Evolutionary conservation across 306 rosid genomes (phyloP).

Genomic region (Hippophae tibetana): DNA sequence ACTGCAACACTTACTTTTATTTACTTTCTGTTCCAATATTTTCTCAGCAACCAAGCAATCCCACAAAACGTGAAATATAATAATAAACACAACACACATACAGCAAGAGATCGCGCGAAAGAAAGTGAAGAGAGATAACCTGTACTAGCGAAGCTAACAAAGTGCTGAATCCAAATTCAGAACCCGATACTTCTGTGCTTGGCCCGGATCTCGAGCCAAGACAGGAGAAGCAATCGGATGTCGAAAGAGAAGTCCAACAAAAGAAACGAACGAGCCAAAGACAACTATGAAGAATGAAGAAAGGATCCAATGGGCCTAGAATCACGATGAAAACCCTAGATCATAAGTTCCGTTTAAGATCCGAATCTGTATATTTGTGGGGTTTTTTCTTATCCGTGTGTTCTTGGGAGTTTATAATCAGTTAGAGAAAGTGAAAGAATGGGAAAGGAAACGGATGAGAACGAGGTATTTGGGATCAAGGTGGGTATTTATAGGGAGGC

Average conservation of each 20-base stretch:
- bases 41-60: slow-evolving; percentile 16
- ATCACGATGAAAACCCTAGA: slow-evolving; percentile 9
- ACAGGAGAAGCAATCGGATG: slow-evolving; percentile 33
- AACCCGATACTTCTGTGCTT: slow-evolving; percentile 51
- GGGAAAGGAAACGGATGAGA: slow-evolving; percentile 49
- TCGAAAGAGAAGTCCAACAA: slow-evolving; percentile 21
- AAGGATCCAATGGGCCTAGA: background rate
- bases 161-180: slow-evolving; percentile 26
- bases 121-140: slow-evolving; percentile 24
- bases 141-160: slow-evolving; percentile 9
- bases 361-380: slow-evolving; percentile 1
- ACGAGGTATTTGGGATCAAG: slow-evolving; percentile 10
- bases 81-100: background rate
- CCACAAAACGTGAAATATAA: background rate
- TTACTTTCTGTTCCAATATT: background rate
- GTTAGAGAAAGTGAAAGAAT: slow-evolving; percentile 3
- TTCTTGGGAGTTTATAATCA: slow-evolving; percentile 15
- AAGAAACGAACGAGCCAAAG: background rate
- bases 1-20: background rate
- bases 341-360: slow-evolving; percentile 10
- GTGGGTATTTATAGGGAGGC: slow-evolving; percentile 61
- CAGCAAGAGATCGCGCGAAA: background rate
- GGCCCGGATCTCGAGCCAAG: slow-evolving; percentile 99
- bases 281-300: background rate
- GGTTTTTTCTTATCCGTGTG: background rate